A percentile compares a stretch with the other conserved stretches of the same genome.
Conservation (phyloP, 202 grass and related monocot species). For the Zizania palustris region DNA sequence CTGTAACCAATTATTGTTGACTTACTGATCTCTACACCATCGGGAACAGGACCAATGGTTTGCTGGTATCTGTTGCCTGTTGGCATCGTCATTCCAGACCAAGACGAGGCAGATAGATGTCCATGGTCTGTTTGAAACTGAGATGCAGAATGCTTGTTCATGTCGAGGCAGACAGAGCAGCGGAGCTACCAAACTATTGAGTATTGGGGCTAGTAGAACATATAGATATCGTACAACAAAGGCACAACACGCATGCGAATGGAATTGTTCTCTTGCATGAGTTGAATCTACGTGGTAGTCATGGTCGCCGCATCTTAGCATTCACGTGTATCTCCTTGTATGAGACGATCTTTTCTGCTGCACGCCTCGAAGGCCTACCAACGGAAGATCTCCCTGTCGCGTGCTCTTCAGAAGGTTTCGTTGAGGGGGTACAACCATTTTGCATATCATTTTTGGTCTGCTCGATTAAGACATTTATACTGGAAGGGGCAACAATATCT, state of each 20-base stretch:
- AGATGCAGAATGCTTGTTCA: not conserved
- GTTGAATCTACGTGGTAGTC: not conserved
- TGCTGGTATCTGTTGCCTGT: not conserved
- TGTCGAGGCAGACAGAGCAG: not conserved
- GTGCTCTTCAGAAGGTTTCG: constrained; percentile 15
- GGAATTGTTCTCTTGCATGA: not conserved
- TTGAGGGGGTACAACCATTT: not conserved
- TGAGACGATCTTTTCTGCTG: constrained; percentile 57
- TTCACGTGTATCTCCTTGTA: constrained; percentile 72
- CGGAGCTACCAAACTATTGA: not conserved
- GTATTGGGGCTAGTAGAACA: constrained; percentile 12
- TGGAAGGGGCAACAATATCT: constrained; percentile 29
- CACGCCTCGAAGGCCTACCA: constrained; percentile 49
- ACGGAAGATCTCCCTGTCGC: constrained; percentile 36
- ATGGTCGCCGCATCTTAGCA: constrained; percentile 63
- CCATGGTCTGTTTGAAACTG: not conserved
- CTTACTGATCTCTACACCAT: not conserved
- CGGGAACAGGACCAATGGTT: not conserved
- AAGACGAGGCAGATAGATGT: not conserved
- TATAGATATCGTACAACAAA: constrained; percentile 23
- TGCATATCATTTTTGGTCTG: constrained; percentile 20
- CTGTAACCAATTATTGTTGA: not conserved
- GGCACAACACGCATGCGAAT: not conserved
- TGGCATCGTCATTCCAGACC: not conserved
- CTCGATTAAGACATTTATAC: constrained; percentile 13